Conservation (phyloP, 2,329 filamentous ascomycete species). For the Ceratocystis colombiana region DNA sequence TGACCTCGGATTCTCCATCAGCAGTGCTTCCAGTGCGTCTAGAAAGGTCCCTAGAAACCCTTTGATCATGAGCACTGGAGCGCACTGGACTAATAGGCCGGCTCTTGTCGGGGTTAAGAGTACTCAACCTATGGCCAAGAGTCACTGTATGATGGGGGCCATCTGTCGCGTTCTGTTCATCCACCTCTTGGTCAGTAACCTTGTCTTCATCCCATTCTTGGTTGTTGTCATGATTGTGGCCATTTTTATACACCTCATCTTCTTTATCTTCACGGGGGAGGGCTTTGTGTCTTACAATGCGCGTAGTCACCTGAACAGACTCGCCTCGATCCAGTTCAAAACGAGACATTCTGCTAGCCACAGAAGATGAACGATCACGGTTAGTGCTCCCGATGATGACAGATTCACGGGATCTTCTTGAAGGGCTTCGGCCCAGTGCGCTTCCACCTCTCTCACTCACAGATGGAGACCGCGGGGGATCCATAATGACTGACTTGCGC, state of each 20-base stretch:
- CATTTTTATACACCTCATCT: slow-evolving; percentile 27
- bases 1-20: slow-evolving; percentile 29
- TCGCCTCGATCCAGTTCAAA: slow-evolving; percentile 43
- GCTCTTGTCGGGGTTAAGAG: slow-evolving; percentile 17
- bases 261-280: slow-evolving; percentile 40
- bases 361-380: slow-evolving; percentile 44
- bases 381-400: slow-evolving; percentile 34
- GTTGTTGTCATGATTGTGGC: slow-evolving; percentile 26
- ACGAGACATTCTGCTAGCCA: slow-evolving; percentile 47
- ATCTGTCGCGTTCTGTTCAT: slow-evolving; percentile 21
- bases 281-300: slow-evolving; percentile 68
- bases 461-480: slow-evolving; percentile 39
- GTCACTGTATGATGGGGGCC: slow-evolving; percentile 17
- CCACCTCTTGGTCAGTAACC: slow-evolving; percentile 22
- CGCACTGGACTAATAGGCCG: slow-evolving; percentile 19
- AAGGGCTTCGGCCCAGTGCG: slow-evolving; percentile 34
- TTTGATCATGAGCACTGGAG: slow-evolving; percentile 35
- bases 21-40: slow-evolving; percentile 26
- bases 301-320: slow-evolving; percentile 78
- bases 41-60: slow-evolving; percentile 37
- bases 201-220: slow-evolving; percentile 26
- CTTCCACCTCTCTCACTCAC: slow-evolving; percentile 38
- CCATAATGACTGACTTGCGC: slow-evolving; percentile 36
- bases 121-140: slow-evolving; percentile 19
- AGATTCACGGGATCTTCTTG: slow-evolving; percentile 38